Percentiles rank a stretch among this genome's conserved stretches.
These are phyloP conservation scores for Fragaria vesca DNA, from an alignment of 306 rosid genomes.

Conservation along the genomic window DNA sequence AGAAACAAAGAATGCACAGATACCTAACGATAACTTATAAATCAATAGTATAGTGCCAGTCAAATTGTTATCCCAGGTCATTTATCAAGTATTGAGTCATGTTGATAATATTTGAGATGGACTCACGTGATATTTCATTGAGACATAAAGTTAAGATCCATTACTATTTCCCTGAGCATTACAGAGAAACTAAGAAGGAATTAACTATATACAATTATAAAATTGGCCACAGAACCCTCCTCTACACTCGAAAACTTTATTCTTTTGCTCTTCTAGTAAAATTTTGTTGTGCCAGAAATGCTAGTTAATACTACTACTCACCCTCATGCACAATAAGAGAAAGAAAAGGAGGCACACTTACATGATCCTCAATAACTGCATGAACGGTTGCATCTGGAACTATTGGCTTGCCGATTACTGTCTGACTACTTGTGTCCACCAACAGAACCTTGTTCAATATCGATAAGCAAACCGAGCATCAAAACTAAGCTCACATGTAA, in stretches of 20 bases:
- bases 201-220: neutral
- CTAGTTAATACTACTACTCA: neutral
- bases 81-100: neutral
- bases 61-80: too few relatives aligned
- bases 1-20: too few relatives aligned
- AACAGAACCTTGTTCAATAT: constrained; percentile 71
- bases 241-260: neutral
- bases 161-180: neutral
- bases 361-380: constrained; percentile 94
- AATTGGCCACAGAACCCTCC: neutral
- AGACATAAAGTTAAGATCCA: neutral
- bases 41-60: too few relatives aligned
- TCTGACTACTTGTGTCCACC: constrained; percentile 73
- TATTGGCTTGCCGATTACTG: constrained; percentile 73
- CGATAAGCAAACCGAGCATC: constrained; percentile 29
- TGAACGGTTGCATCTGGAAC: constrained; percentile 71
- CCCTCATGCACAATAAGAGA: neutral
- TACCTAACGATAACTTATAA: too few relatives aligned
- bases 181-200: neutral
- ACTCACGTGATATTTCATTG: neutral
- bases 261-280: neutral
- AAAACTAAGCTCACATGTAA: constrained; percentile 6
- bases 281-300: neutral
- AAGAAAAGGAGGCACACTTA: constrained; percentile 4
- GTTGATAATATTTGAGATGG: neutral